Evolutionary conservation across 1,284 basidiomycete species (phyloP), one percentile per base, ranked within the genome.

Genomic region (Phylloboletellus chloephorus): DNA sequence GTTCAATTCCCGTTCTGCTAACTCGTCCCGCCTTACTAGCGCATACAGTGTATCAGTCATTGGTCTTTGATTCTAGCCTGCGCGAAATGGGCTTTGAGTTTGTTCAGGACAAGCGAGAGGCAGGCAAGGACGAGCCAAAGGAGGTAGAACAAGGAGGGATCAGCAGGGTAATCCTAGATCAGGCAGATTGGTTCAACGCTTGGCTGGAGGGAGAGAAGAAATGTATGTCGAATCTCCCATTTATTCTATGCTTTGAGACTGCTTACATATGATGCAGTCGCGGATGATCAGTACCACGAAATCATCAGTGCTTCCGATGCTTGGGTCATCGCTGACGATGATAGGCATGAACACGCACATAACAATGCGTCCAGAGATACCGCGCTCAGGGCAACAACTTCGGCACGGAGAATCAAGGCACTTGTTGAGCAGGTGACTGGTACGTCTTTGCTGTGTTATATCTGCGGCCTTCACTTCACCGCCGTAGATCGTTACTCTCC

Each of bases 31-130:
- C 92, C 0, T 66, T 98, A 19, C 72, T 98, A 4, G 95, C 95
- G 0, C 95, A 98, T 58, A 97, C 92, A 0, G 85, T 98, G 33
- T 95, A 95, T 59, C 90, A 97, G 62, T 78, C 91, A 0, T 69
- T 98, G 7, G 64, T 82, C 0, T 98, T 98, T 51, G 96, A 98
- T 63, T 79, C 83, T 21, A 74, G 82, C 6, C 61, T 98, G 21
- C 67, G 71, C n/a, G 87, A 89, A 46, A 73, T 79, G 56, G 87
- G 85, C 0, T 93, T 90, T 53, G 67, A 68, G 12, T 63, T 88
- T 7, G 23, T 42, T 21, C 43, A 30, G 13, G 46, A 45, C 33
- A 72, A 72, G 3, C 84, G 74, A 6, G 71, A 71, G 7, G 59
- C 63, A n/a, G 48, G 46, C 19, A 50, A 54, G 10, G 44, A 51